Evolutionary conservation across 164 flowering plant genomes (phyloP), one percentile per base, ranked within the genome.

Genomic region (Paratinospora sagittata): DNA sequence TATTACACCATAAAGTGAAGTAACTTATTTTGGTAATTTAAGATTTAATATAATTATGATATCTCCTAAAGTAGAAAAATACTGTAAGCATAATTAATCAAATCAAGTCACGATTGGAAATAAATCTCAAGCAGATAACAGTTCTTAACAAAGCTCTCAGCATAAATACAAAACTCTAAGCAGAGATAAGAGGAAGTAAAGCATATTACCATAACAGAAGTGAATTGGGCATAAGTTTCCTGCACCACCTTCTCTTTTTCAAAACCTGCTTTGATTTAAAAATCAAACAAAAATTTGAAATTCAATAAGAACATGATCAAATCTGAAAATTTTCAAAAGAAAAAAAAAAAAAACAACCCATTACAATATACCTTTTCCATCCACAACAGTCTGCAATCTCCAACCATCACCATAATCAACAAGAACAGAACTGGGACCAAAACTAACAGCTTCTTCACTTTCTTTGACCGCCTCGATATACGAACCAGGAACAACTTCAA

Each of bases 361-460:
- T 69, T 21, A 41, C 43, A 82, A 47, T 3, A 0, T 33, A 80
- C 81, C 77, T 74, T 77, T n/a, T n/a, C n/a, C 85, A 70, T 82
- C 83, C 3, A 71, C 70, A 65, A 84, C 85, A 1, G 95, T 85
- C 73, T 86, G 89, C 76, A 93, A 72, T 71, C 75, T 87, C 96
- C 97, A 93, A n/a, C 87, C 91, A 69, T 73, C 69, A 13, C 97
- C 97, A 78, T 88, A 88, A 68, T 84, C 77, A 12, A 81, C 82
- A 45, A 93, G 93, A 75, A 72, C 70, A 0, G 93, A 80, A 79
- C 68, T 81, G 52, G 87, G 90, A 33, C 93, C 93, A 81, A 93
- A 93, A 78, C 69, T 82, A 23, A 93, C 73, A 30, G 98, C 86
- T 67, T 87, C 96, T 60, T 92, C 95, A 33, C 89, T 93, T 66